These are phyloP conservation scores for Sclerotinia subarctica DNA, from an alignment of 2,329 filamentous ascomycete genomes.

Conservation along the genomic window DNA sequence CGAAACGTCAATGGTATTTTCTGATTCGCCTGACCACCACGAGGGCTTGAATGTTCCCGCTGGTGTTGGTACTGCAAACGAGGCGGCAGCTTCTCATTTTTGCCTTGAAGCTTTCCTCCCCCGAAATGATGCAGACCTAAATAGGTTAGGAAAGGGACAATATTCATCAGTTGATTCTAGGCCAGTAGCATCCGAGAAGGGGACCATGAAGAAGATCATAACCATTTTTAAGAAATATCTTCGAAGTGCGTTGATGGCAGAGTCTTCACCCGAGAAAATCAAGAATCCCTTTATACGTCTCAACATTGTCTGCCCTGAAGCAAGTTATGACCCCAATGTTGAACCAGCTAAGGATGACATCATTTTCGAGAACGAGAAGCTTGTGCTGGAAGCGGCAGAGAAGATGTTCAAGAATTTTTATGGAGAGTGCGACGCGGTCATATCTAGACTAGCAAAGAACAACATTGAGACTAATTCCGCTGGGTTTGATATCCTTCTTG, in stretches of 20 bases:
- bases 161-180: slow-evolving; percentile 69
- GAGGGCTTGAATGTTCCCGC: neutral
- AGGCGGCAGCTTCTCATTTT: slow-evolving; percentile 36
- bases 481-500: slow-evolving; percentile 32
- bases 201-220: slow-evolving; percentile 58
- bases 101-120: slow-evolving; percentile 58
- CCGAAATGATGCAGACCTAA: slow-evolving; percentile 45
- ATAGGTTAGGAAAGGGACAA: slow-evolving; percentile 48
- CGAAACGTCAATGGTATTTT: slow-evolving; percentile 36
- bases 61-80: neutral
- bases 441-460: neutral
- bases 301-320: slow-evolving; percentile 58
- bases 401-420: slow-evolving; percentile 34
- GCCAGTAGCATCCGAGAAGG: slow-evolving; percentile 55
- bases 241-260: slow-evolving; percentile 32
- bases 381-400: slow-evolving; percentile 41
- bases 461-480: slow-evolving; percentile 15
- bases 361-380: slow-evolving; percentile 57
- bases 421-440: slow-evolving; percentile 22
- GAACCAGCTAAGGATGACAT: slow-evolving; percentile 71
- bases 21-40: slow-evolving; percentile 21
- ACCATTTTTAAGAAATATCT: slow-evolving; percentile 53
- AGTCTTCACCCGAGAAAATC: slow-evolving; percentile 32
- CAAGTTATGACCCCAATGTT: slow-evolving; percentile 69
- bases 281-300: slow-evolving; percentile 61